A percentile compares a stretch with the other conserved stretches of the same genome.
phyloP scores from a whole-genome alignment of 2,329 filamentous ascomycete species.

The Scortechinia acanthostroma region DNA sequence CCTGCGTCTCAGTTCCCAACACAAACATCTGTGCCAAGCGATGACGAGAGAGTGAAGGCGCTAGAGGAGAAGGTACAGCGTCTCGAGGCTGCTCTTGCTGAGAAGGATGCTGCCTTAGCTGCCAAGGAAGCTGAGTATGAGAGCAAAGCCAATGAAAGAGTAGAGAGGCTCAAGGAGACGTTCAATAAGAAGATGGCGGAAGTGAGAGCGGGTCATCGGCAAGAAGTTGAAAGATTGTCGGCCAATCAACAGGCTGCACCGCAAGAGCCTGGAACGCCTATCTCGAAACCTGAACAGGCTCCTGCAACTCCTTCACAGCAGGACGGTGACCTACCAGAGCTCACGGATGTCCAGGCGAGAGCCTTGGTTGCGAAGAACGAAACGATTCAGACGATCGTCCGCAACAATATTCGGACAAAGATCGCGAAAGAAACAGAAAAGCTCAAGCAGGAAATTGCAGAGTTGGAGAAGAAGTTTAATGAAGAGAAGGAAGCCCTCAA shows the following conservation, averaged over 20 bases:
- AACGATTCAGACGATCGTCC: slow-evolving; percentile 36
- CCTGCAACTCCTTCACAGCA: slow-evolving; percentile 16
- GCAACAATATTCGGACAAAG: slow-evolving; percentile 49
- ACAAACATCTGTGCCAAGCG: slow-evolving; percentile 19
- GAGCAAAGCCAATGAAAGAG: slow-evolving; percentile 54
- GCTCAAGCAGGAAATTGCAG: slow-evolving; percentile 22
- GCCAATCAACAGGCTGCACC: slow-evolving; percentile 33
- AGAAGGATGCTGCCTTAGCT: slow-evolving; percentile 52
- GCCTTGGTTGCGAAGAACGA: slow-evolving; percentile 39
- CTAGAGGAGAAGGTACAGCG: slow-evolving; percentile 31
- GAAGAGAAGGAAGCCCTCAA: slow-evolving; percentile 27
- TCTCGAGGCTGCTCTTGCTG: slow-evolving; percentile 10
- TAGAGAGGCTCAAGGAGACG: slow-evolving; percentile 62
- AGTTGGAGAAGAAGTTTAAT: slow-evolving; percentile 23
- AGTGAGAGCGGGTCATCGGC: slow-evolving; percentile 35
- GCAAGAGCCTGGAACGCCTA: slow-evolving; percentile 19
- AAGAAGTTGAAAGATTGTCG: slow-evolving; percentile 36
- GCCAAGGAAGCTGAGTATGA: slow-evolving; percentile 59
- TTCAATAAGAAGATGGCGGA: slow-evolving; percentile 63
- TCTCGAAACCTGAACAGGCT: slow-evolving; percentile 10
- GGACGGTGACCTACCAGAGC: slow-evolving; percentile 23
- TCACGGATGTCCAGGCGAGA: slow-evolving; percentile 38
- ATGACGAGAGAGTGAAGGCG: slow-evolving; percentile 49
- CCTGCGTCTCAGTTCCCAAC: slow-evolving; percentile 9
- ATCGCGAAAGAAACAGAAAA: slow-evolving; percentile 32